phyloP scores from a whole-genome alignment of 1,284 basidiomycete species.

The Lentinula novae-zelandiae region DNA sequence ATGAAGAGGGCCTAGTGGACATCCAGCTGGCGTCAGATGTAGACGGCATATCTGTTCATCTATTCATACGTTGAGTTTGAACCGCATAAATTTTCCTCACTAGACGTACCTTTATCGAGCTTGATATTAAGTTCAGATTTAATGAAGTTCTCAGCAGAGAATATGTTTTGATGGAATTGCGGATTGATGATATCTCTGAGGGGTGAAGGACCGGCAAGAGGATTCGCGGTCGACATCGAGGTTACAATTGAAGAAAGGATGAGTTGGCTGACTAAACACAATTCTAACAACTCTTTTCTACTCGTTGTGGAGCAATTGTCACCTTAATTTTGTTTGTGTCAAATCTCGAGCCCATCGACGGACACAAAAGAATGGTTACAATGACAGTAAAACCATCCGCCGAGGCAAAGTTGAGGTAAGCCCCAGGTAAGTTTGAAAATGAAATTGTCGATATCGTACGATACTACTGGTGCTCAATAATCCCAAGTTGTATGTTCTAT shows the following conservation, averaged over 20 bases:
- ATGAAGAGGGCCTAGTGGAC: slow-evolving; percentile 81
- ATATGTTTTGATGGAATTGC: slow-evolving; percentile 92
- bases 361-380: too few relatives aligned
- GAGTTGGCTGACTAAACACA: neutral
- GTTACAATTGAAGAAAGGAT: neutral
- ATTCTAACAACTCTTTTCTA: too few relatives aligned
- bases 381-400: too few relatives aligned
- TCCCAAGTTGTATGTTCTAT: neutral
- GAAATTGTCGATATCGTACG: neutral
- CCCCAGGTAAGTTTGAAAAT: too few relatives aligned
- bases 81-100: neutral
- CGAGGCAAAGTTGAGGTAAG: too few relatives aligned
- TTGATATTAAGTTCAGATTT: slow-evolving; percentile 86
- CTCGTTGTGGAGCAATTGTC: too few relatives aligned
- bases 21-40: slow-evolving; percentile 74
- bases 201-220: slow-evolving; percentile 59
- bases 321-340: too few relatives aligned
- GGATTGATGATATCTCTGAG: slow-evolving; percentile 79
- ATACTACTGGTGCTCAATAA: too few relatives aligned
- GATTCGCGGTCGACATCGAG: slow-evolving; percentile 42
- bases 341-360: too few relatives aligned
- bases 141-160: slow-evolving; percentile 79
- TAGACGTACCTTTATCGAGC: slow-evolving; percentile 80
- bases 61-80: slow-evolving; percentile 25
- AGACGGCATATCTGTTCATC: slow-evolving; percentile 92